Base-by-base conservation (phyloP, 2,329 filamentous ascomycete genomes). In the Boeremia exigua region DNA sequence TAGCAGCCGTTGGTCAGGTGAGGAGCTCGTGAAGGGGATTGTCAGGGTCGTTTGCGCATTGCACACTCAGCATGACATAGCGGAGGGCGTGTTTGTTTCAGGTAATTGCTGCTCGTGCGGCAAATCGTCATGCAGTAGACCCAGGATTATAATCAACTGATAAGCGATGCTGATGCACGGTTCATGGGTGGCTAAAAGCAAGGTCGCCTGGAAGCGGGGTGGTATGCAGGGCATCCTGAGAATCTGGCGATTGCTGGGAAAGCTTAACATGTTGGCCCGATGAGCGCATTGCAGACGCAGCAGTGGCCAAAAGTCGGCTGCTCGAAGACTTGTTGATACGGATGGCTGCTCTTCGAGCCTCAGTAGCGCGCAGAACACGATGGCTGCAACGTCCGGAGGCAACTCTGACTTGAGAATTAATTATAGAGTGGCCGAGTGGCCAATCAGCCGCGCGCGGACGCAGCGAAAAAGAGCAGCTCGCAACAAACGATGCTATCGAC, bases 191-290 rank as follows among this genome's bases (percentile, higher is more conserved):
- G 23, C 36, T 6, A 17, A 33, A 33, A 12, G 17, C 32, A 11
- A 30, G n/a, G 11, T 28, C 25, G 19, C 11, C 17, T 56, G 33
- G 48, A 48, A 46, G 53, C 42, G 47, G 29, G 37, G 27, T 33
- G 33, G 12, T 12, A 50, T 43, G 53, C 53, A 56, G 53, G 53
- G 53, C 42, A 51, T 47, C 47, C 52, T 54, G 37, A 44, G 10
- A 12, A 14, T 17, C 25, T 27, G 17, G 34, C 36, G 30, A 40
- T 29, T 30, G 42, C 4, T 43, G 47, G 30, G 32, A 56, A 51
- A 48, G 47, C 43, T 56, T 47, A 36, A 51, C 34, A 34, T 37
- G 37, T 37, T 43, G 47, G 40, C 23, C 51, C 37, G 17, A 15
- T 30, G 27, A 29, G 29, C 19, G 39, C 52, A 15, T 38, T 25